Evolutionary conservation across 176 grass and related monocot genomes (phyloP), one percentile per base, ranked within the genome.

Genomic region (Puya raimondii): DNA sequence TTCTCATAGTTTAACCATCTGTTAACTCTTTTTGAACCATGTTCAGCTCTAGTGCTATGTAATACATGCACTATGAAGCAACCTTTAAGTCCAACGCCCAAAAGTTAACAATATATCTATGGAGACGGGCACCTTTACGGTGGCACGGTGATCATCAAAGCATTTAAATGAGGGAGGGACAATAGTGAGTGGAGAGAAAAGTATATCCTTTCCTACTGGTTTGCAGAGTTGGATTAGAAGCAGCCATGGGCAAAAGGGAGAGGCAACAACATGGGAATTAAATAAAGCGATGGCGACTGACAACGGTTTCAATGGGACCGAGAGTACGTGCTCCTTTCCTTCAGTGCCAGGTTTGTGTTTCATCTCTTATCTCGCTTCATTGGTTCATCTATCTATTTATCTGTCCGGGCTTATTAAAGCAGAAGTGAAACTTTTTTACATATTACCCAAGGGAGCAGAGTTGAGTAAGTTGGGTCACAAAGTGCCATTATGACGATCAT

Each of bases 261-360:
- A 72, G 65, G 76, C 54, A 83, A 80, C 76, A 69, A 51, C 56
- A 61, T 20, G 63, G 47, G 57, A 76, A 54, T 70, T 77, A 77
- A 76, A 84, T 81, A 71, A 88, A 78, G 70, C 26, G 61, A 50
- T 71, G 58, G 26, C 27, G 70, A 63, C 48, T 52, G 48, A 26
- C 75, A 88, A 71, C 84, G 73, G 79, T 72, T 81, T 78, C 78
- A 47, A 67, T 53, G 72, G 81, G 78, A 74, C 70, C 81, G 66
- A 64, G 74, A 56, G 16, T 79, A 61, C 21, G 80, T 88, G 66
- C 61, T 84, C 73, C 11, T 33, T 81, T 71, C 26, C 73, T 81
- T 84, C 47, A 33, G 21, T 64, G 42, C 26, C 26, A 84, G 78
- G 78, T 73, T 71, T 72, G 61, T 80, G 74, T 70, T 74, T 80